Percentiles rank a stretch among this genome's conserved stretches.
Conservation (phyloP, 2,329 filamentous ascomycete genomes). For the Dactylellina sp. region DNA sequence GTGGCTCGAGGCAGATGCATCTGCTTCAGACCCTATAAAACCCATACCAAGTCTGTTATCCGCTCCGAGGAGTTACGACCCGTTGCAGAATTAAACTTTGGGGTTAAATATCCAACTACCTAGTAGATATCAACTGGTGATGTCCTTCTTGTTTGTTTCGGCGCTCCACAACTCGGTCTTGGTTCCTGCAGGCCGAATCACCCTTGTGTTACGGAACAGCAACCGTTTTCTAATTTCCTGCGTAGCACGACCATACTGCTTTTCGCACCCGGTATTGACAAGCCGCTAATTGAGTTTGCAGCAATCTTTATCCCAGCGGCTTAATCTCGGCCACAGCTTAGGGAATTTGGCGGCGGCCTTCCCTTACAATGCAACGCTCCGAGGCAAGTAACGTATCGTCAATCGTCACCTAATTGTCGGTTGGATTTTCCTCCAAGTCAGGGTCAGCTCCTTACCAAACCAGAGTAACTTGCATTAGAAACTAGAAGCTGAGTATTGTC, state of each 20-base stretch:
- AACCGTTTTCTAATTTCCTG: constrained; percentile 13
- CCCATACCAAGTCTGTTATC: constrained; percentile 4
- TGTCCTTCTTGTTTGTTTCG: constrained; percentile 43
- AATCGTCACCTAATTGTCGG: constrained; percentile 18
- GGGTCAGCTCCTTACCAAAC: constrained; percentile 30
- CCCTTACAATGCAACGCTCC: constrained; percentile 1
- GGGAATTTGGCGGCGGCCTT: background rate
- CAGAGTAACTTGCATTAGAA: constrained; percentile 46
- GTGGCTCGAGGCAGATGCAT: constrained; percentile 33
- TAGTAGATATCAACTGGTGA: constrained; percentile 16
- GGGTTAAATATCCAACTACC: constrained; percentile 9
- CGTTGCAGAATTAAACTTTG: background rate
- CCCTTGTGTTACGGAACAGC: constrained; percentile 23
- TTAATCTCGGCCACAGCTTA: background rate
- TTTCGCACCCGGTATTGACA: background rate
- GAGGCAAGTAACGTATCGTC: constrained; percentile 12
- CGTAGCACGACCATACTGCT: background rate
- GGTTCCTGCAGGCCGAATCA: constrained; percentile 43
- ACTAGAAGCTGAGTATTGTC: constrained; percentile 14
- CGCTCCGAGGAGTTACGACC: constrained; percentile 25
- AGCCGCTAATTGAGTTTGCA: background rate
- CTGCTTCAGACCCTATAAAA: constrained; percentile 11
- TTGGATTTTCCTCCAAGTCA: constrained; percentile 5
- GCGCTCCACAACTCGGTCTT: constrained; percentile 33
- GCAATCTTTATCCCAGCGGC: constrained; percentile 20